Base-by-base conservation (phyloP, 2,329 filamentous ascomycete genomes). In the Hypomyces rosellus region DNA sequence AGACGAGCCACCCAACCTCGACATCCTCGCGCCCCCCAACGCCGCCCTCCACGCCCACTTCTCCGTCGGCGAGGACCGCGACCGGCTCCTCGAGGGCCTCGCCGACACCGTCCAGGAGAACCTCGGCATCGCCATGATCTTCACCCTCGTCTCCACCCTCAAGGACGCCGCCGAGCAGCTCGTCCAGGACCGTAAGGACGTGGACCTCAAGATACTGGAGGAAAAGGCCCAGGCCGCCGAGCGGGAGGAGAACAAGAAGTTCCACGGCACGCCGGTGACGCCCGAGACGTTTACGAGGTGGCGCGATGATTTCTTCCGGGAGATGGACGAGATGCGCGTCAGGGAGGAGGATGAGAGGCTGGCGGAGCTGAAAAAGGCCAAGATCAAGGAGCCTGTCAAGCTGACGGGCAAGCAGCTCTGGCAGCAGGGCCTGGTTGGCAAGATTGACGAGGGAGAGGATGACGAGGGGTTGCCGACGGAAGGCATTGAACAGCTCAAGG, bases 121-220 rank as follows among this genome's bases (percentile, higher is more conserved):
- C 59, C 72, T 97, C 53, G 93, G 93, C 55, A 97, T 97, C 86
- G 88, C 90, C 49, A 99, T 99, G 93, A 74, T 99, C 1, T 99
- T 97, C 70, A 89, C 92, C 0, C 74, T 99, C 20, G 86, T 95
- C 48, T 89, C 87, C 13, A 82, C 86, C 0, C 73, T 99, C 53
- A 97, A 96, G 66, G 93, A 99, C 52, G 78, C 81, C 46, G 92
- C 91, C n/a, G 93, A 99, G 73, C 78, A 84, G 59, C 78, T 99
- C 52, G 83, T 97, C 58, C 70, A 77, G 14, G 83, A 89, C 55
- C 84, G 93, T 42, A 81, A 84, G 62, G 81, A 82, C 51, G 86
- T 76, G 8, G 79, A 75, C 2, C 78, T 77, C 7, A 78, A 81
- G 61, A 76, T 62, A 40, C 71, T 74, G 3, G 82, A 86, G 57